Conservation (phyloP, 352 stramenopile genomes). For the Phytophthora vignae region DNA sequence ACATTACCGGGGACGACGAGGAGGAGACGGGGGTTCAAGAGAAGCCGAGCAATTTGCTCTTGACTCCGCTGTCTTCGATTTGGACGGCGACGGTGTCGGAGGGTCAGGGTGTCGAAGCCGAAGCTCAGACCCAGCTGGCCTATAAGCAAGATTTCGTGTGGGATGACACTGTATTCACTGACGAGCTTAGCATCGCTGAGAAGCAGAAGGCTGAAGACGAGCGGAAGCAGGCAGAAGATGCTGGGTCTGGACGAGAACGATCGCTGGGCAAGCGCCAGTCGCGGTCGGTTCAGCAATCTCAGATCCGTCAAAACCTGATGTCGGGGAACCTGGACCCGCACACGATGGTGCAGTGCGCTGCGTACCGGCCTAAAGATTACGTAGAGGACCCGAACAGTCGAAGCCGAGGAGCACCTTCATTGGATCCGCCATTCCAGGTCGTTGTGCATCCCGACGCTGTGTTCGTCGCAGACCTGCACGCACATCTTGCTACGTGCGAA, state of each 20-base stretch:
- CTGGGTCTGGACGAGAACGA: constrained; percentile 31
- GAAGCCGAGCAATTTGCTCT: constrained; percentile 6
- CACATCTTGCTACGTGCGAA: constrained; percentile 93
- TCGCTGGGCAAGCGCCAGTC: constrained; percentile 60
- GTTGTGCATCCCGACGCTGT: constrained; percentile 89
- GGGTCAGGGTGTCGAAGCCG: constrained; percentile 6
- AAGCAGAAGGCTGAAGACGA: constrained; percentile 25
- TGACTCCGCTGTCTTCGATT: constrained; percentile 61
- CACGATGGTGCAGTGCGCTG: constrained; percentile 87
- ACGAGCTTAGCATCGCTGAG: constrained; percentile 43
- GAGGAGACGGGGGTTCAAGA: neutral
- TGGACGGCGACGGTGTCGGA: constrained; percentile 49
- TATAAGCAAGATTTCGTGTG: constrained; percentile 83
- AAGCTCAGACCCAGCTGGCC: constrained; percentile 30
- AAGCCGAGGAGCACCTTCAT: constrained; percentile 47
- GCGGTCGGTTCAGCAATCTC: constrained; percentile 78
- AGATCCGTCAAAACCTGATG: constrained; percentile 84
- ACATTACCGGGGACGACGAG: constrained; percentile 9
- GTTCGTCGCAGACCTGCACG: constrained; percentile 94
- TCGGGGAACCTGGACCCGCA: constrained; percentile 80
- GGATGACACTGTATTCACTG: constrained; percentile 70
- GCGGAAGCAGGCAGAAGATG: constrained; percentile 32
- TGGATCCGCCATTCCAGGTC: constrained; percentile 88
- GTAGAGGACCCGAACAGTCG: constrained; percentile 49
- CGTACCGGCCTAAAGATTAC: constrained; percentile 58